Conservation (phyloP, 1,284 basidiomycete genomes). For the Flammula alnicola region DNA sequence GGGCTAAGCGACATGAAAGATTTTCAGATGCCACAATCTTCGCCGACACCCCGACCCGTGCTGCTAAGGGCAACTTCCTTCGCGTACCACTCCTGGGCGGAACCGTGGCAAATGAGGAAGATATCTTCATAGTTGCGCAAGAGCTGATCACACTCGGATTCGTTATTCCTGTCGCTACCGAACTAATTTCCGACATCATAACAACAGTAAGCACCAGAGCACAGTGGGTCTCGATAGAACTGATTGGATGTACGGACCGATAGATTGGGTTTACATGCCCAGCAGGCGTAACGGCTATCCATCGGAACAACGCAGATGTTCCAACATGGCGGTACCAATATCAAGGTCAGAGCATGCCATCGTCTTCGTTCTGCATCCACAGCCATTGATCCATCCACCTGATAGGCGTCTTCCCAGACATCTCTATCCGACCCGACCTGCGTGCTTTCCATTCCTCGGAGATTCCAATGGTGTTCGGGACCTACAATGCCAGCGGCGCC, state of each 20-base stretch:
- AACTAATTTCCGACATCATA: conserved; percentile 27
- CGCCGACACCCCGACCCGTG: conserved; percentile 23
- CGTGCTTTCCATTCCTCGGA: conserved; percentile 40
- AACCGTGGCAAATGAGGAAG: conserved; percentile 28
- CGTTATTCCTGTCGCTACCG: conserved; percentile 27
- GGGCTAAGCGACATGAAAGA: neutral
- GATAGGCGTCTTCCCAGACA: conserved; percentile 37
- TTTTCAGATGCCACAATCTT: conserved; percentile 34
- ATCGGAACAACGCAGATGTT: conserved; percentile 29
- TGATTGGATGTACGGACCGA: neutral
- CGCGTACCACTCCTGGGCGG: conserved; percentile 33
- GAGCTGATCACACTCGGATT: conserved; percentile 24
- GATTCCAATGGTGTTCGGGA: conserved; percentile 37
- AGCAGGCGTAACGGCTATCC: conserved; percentile 24
- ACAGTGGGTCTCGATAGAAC: neutral
- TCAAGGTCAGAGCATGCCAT: no score
- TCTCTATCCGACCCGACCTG: conserved; percentile 34
- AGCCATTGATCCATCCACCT: no score
- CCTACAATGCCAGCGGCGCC: conserved; percentile 26
- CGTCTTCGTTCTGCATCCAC: no score
- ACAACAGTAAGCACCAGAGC: conserved; percentile 25
- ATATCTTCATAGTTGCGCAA: conserved; percentile 27
- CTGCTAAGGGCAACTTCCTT: conserved; percentile 31
- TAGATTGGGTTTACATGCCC: conserved; percentile 32
- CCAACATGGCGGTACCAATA: conserved; percentile 39